Evolutionary conservation across 2,329 filamentous ascomycete genomes (phyloP).

Genomic region (Talaromyces islandicus): DNA sequence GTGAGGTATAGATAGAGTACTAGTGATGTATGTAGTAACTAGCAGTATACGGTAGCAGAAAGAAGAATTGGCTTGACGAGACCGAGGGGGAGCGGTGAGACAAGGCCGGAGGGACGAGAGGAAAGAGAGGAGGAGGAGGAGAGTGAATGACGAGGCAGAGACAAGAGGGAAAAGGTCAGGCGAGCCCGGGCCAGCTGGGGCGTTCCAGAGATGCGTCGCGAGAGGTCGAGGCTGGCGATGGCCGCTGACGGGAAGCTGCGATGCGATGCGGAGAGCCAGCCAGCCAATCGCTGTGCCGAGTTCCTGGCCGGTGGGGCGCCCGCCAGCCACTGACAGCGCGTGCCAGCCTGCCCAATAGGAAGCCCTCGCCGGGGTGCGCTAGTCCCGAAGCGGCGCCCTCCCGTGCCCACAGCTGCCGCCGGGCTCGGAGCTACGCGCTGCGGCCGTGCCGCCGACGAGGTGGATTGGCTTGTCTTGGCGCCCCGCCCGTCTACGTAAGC

Average conservation of each 20-base stretch:
- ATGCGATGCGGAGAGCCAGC: slow-evolving; percentile 4
- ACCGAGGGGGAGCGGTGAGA: slow-evolving; percentile 11
- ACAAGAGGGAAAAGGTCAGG: slow-evolving; percentile 6
- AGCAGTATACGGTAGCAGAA: slow-evolving; percentile 1
- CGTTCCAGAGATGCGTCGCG: neutral
- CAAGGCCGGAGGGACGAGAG: slow-evolving; percentile 13
- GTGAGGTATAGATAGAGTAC: slow-evolving; percentile 1
- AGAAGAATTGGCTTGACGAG: slow-evolving; percentile 8
- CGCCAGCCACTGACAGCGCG: neutral
- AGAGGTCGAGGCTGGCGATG: slow-evolving; percentile 6
- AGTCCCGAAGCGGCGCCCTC: neutral
- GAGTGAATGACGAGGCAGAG: slow-evolving; percentile 9
- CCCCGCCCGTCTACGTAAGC: neutral
- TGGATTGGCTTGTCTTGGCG: neutral
- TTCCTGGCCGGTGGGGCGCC: slow-evolving; percentile 8
- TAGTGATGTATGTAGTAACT: neutral
- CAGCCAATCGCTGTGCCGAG: slow-evolving; percentile 4
- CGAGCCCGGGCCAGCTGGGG: neutral
- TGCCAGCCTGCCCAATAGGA: neutral
- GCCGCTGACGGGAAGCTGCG: slow-evolving; percentile 4
- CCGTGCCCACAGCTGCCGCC: neutral
- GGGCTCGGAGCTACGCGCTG: neutral
- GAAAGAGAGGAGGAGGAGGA: slow-evolving; percentile 1
- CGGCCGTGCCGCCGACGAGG: neutral
- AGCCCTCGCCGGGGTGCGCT: neutral